A percentile compares a stretch with the other conserved stretches of the same genome.
Conservation (phyloP, 2,329 filamentous ascomycete species). For the Neodidymelliopsis sp. region DNA sequence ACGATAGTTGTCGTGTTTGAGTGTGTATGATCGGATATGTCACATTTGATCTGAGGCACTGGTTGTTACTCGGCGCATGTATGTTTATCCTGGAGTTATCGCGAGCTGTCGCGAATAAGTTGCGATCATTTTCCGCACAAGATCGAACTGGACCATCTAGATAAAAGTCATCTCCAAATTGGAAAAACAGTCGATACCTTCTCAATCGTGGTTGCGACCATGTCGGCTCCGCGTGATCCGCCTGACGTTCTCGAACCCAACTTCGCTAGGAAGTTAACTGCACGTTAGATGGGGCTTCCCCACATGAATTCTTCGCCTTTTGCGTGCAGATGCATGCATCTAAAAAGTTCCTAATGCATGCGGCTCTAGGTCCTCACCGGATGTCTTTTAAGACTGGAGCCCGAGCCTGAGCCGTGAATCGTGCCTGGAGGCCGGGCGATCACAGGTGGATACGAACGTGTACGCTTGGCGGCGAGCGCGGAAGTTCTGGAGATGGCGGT, state of each 20-base stretch:
- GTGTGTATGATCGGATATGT: slow-evolving; percentile 31
- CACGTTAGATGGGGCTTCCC: slow-evolving; percentile 19
- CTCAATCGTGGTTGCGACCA: background rate
- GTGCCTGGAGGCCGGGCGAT: slow-evolving; percentile 19
- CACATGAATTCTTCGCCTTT: slow-evolving; percentile 15
- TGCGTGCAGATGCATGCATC: slow-evolving; percentile 15
- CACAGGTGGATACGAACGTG: slow-evolving; percentile 21
- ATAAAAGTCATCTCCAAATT: slow-evolving; percentile 20
- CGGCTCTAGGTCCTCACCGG: slow-evolving; percentile 31
- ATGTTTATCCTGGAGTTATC: slow-evolving; percentile 14
- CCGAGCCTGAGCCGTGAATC: slow-evolving; percentile 18
- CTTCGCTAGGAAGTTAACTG: slow-evolving; percentile 13
- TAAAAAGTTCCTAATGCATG: slow-evolving; percentile 16
- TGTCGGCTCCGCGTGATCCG: background rate
- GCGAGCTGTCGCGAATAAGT: slow-evolving; percentile 19
- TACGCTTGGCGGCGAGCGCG: slow-evolving; percentile 15
- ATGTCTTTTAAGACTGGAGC: slow-evolving; percentile 17
- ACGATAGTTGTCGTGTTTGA: slow-evolving; percentile 38
- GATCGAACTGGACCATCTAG: slow-evolving; percentile 15
- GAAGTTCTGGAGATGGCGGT: slow-evolving; percentile 19
- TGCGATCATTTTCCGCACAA: slow-evolving; percentile 17
- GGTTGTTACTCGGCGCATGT: slow-evolving; percentile 39
- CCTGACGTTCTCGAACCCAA: slow-evolving; percentile 8
- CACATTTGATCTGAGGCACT: slow-evolving; percentile 34
- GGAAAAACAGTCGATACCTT: slow-evolving; percentile 33